Percentiles rank a stretch among this genome's conserved stretches.
Conservation (phyloP, 192 early-diverging fungal genomes). For the Pilobolus umbonatus region DNA sequence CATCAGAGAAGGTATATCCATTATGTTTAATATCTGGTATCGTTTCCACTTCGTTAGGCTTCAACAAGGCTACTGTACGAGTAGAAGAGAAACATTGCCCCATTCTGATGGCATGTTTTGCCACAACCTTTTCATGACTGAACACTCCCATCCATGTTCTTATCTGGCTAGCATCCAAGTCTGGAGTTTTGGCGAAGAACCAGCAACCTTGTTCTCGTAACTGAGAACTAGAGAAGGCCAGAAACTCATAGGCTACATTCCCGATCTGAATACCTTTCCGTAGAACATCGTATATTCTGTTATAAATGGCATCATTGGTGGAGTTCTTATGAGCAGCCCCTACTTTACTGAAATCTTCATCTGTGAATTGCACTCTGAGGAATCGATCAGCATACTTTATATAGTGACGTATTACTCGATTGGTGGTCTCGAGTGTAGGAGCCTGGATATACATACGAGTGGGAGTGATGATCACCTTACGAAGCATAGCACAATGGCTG, state of each 20-base stretch:
- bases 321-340: slow-evolving; percentile 23
- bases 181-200: slow-evolving; percentile 58
- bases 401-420: slow-evolving; percentile 67
- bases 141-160: slow-evolving; percentile 71
- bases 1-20: slow-evolving; percentile 67
- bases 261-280: slow-evolving; percentile 53
- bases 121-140: slow-evolving; percentile 54
- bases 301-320: slow-evolving; percentile 41
- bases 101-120: slow-evolving; percentile 65
- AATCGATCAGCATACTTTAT: slow-evolving; percentile 48
- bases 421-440: slow-evolving; percentile 63
- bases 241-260: slow-evolving; percentile 49
- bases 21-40: slow-evolving; percentile 58
- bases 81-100: slow-evolving; percentile 75
- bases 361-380: slow-evolving; percentile 63
- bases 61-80: slow-evolving; percentile 39
- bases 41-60: slow-evolving; percentile 31
- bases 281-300: slow-evolving; percentile 45
- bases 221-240: slow-evolving; percentile 61
- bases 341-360: slow-evolving; percentile 49
- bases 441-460: slow-evolving; percentile 60
- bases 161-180: slow-evolving; percentile 47
- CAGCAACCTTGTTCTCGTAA: slow-evolving; percentile 61
- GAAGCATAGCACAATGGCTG: slow-evolving; percentile 41
- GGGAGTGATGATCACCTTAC: slow-evolving; percentile 64